phyloP scores from a whole-genome alignment of 257 asterid species.

The Gentiana dahurica region DNA sequence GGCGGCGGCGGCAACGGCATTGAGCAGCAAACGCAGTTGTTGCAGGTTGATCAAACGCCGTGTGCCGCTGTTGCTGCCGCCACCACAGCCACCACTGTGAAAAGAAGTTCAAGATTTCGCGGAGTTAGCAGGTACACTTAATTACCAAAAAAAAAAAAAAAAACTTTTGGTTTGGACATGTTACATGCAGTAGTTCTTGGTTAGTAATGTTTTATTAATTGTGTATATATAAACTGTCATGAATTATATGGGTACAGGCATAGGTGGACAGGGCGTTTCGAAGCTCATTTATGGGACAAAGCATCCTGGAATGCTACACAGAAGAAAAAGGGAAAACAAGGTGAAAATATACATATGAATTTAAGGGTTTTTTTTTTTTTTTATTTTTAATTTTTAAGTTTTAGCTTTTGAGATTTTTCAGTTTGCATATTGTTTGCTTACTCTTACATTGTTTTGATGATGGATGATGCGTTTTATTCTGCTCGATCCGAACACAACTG shows the following conservation, averaged over 20 bases:
- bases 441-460: slow-evolving; percentile 4
- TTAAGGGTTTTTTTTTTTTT: too few species aligned
- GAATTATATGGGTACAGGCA: slow-evolving; percentile 26
- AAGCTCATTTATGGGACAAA: slow-evolving; percentile 89
- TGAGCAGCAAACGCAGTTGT: slow-evolving; percentile 17
- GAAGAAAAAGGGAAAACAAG: slow-evolving; percentile 85
- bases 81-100: slow-evolving; percentile 16
- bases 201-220: background rate
- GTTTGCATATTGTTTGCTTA: slow-evolving; percentile 8
- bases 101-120: slow-evolving; percentile 75
- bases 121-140: slow-evolving; percentile 62
- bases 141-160: too few species aligned
- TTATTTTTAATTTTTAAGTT: background rate
- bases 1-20: background rate
- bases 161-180: background rate
- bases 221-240: background rate
- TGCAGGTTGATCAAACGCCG: slow-evolving; percentile 21
- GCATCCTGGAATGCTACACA: slow-evolving; percentile 78
- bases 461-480: slow-evolving; percentile 11
- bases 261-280: slow-evolving; percentile 77
- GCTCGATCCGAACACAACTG: slow-evolving; percentile 11
- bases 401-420: background rate
- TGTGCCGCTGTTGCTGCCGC: slow-evolving; percentile 6
- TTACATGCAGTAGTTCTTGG: too few species aligned
- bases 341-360: slow-evolving; percentile 7